Evolutionary conservation across 73 alveolate genomes (phyloP), one percentile per base, ranked within the genome.

Genomic region (Symbiodinium pilosum): DNA sequence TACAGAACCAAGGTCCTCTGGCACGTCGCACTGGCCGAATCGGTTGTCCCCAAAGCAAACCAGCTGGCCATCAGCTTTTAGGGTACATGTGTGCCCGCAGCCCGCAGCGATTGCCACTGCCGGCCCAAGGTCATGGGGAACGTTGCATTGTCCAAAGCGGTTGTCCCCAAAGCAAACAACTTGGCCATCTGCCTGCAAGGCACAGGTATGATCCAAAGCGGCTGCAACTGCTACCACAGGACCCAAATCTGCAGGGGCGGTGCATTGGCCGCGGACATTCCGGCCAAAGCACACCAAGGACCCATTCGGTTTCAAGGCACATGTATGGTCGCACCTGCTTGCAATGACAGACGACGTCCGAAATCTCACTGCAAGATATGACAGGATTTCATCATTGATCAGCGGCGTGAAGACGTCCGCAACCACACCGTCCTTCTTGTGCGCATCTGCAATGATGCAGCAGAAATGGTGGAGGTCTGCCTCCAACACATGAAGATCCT

Each of bases 51-150:
- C 81, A 38, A 64, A 64, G 34, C 81, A 64, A 9, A 64, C 81
- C 81, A 64, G 34, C 81, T 64, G 39, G 38, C 81, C 81, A 2
- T 64, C 18, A 18, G 81, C 81, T 24, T 64, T 28, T 20, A 64
- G 18, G 81, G 81, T 38, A 38, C 81, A 64, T 34, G 81, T 64
- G 81, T 64, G 81, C 81, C 81, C 81, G 81, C 81, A 64, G 32
- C 81, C 81, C 30, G 81, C 81, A 28, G 81, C 81, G 38, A 64
- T 20, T 64, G 81, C 81, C 39, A 64, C 81, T 5, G 30, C 16
- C 9, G 30, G 81, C 81, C 81, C 81, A 7, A 64, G 41, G 34
- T n/a, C 30, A 9, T 34, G 41, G 30, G 81, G 81, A 32, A 64
- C 81, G 9, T 64, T 38, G 34, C 81, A 64, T 14, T 64, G 81